phyloP scores from a whole-genome alignment of 75 land plant species.

The Ceratopteris richardii region DNA sequence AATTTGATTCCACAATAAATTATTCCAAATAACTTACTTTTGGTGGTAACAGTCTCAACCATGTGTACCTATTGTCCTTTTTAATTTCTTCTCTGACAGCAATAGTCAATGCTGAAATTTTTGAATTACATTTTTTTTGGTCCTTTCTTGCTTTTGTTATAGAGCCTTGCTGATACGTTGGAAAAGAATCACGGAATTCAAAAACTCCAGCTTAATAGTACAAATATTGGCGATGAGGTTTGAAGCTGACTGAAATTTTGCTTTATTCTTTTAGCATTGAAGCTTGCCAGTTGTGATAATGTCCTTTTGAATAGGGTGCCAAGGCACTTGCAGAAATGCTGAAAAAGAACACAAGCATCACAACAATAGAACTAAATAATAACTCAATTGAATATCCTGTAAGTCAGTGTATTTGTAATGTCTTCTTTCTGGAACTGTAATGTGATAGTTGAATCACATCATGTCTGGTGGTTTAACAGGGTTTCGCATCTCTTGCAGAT shows the following conservation, averaged over 20 bases:
- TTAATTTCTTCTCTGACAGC: too few relatives aligned
- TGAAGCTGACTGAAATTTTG: too few relatives aligned
- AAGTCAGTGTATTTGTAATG: constrained; percentile 6
- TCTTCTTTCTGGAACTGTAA: too few relatives aligned
- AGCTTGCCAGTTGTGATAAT: not conserved
- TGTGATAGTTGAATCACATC: not conserved
- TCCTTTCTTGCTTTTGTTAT: constrained; percentile 8
- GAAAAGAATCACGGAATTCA: constrained; percentile 54
- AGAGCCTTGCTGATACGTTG: constrained; percentile 69
- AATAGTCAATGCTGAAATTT: too few relatives aligned
- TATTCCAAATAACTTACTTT: too few relatives aligned
- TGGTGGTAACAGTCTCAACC: too few relatives aligned
- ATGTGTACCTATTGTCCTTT: too few relatives aligned
- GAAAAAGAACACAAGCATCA: constrained; percentile 68
- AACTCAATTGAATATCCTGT: constrained; percentile 91
- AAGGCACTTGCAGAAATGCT: constrained; percentile 82
- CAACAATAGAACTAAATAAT: constrained; percentile 83
- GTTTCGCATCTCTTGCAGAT: constrained; percentile 83
- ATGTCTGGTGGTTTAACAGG: constrained; percentile 43
- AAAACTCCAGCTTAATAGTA: constrained; percentile 84
- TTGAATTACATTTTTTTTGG: too few relatives aligned
- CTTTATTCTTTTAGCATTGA: too few relatives aligned
- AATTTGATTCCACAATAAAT: too few relatives aligned
- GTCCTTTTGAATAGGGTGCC: constrained; percentile 60
- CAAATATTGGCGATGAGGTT: constrained; percentile 89